Evolutionary conservation across 176 grass and related monocot species (phyloP).

Genomic region (Musa itinerans): DNA sequence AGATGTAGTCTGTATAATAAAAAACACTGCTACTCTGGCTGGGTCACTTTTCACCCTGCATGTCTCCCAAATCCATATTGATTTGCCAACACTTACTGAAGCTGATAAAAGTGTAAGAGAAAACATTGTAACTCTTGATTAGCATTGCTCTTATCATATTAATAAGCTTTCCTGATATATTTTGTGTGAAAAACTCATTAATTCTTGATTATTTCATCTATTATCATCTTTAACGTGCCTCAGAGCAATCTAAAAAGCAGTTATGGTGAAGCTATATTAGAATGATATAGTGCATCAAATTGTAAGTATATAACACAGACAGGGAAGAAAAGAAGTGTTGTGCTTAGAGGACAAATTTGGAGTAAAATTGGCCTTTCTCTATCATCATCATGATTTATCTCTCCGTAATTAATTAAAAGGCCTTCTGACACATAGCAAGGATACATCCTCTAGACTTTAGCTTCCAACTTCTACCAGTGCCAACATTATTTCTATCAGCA

Average conservation of each 20-base stretch:
- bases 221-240: too few relatives aligned
- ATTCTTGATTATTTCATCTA: too few relatives aligned
- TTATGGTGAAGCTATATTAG: too few relatives aligned
- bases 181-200: too few relatives aligned
- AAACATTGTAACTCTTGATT: background rate
- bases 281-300: too few relatives aligned
- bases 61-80: slow-evolving; percentile 83
- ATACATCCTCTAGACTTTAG: background rate
- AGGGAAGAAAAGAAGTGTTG: background rate
- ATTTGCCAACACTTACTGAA: slow-evolving; percentile 82
- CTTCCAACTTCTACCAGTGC: background rate
- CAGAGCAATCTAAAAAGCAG: too few relatives aligned
- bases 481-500: background rate
- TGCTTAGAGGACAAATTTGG: background rate
- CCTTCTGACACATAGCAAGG: background rate
- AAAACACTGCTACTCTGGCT: slow-evolving; percentile 80
- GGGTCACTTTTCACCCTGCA: slow-evolving; percentile 91
- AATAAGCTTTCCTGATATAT: background rate
- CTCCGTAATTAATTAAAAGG: background rate
- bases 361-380: background rate
- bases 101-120: slow-evolving; percentile 33
- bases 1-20: slow-evolving; percentile 80
- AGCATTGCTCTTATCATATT: background rate
- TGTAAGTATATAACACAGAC: too few relatives aligned
- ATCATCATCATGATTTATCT: background rate